Base-by-base conservation (phyloP, 192 early-diverging fungal genomes). In the Coemansia guatemalensis region DNA sequence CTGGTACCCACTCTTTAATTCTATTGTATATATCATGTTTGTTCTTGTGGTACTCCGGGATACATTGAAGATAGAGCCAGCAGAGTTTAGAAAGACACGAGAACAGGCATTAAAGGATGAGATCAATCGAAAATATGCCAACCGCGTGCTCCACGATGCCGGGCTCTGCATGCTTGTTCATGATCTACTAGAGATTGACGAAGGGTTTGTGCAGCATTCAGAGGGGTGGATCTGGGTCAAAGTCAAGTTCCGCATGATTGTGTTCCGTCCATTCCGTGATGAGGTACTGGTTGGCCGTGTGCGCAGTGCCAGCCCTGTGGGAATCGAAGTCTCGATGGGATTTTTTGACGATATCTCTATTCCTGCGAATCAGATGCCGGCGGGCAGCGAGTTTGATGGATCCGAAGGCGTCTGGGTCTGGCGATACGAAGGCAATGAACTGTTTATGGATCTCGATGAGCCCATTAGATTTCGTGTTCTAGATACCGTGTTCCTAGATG, bases 341-440 rank as follows among this genome's bases (percentile, higher is more conserved):
- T 97, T 95, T 64, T 95, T 97, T 77, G 93, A 94, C 74, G 95
- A 97, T 73, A 93, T 97, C 25, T 69, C 76, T 39, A 89, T 97
- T 25, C 91, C 95, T 2, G 69, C 81, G 4, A 67, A 64, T 20
- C 77, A 85, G 35, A 75, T 94, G 70, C 90, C 88, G 23, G 35
- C 65, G 0, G 82, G 83, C 25, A 85, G 88, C 24, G 81, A 83
- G 22, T 96, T 89, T 80, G 84, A 90, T 67, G 68, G 67, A 21
- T 74, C 58, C 8, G 88, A 92, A 56, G 85, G 87, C 30, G 86
- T 92, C 22, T 96, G 92, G 92, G 87, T 96, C 3, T 96, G 94
- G 94, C 74, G 84, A 49, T 92, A 89, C 60, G 88, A 90, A 14
- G 88, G 86, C 17, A 85, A 85, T 22, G 84, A 88, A 23, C 74